Evolutionary conservation across 768 basidiomycete genomes (phyloP).

Genomic region (Termitomyces sp.): DNA sequence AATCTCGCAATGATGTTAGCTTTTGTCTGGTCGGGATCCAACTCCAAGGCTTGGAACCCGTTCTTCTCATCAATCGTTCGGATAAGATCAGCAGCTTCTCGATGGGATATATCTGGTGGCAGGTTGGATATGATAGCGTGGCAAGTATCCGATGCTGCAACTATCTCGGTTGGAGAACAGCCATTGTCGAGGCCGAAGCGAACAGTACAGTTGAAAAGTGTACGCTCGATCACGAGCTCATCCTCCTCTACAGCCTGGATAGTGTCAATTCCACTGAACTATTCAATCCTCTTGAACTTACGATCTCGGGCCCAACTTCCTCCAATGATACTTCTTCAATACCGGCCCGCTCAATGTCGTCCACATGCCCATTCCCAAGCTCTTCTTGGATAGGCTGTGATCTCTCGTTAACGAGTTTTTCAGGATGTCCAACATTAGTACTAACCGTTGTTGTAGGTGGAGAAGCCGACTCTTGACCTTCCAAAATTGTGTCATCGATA

Average conservation of each 20-base stretch:
- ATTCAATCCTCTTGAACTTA: neutral
- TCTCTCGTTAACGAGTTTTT: neutral
- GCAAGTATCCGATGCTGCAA: slow-evolving; percentile 29
- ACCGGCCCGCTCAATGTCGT: neutral
- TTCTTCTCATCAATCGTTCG: slow-evolving; percentile 24
- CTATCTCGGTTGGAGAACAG: slow-evolving; percentile 23
- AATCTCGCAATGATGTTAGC: slow-evolving; percentile 22
- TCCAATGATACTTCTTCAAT: neutral
- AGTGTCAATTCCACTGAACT: neutral
- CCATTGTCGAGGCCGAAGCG: slow-evolving; percentile 25
- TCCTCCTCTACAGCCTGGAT: neutral
- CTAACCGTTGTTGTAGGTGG: slow-evolving; percentile 1
- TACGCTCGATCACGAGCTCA: slow-evolving; percentile 14
- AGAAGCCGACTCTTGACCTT: slow-evolving; percentile 3
- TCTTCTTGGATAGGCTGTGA: neutral
- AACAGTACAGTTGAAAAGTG: slow-evolving; percentile 21
- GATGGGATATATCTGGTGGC: slow-evolving; percentile 21
- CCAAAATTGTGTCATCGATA: slow-evolving; percentile 11
- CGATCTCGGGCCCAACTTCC: neutral
- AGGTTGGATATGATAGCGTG: slow-evolving; percentile 34
- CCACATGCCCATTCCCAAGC: neutral
- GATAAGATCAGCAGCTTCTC: slow-evolving; percentile 26
- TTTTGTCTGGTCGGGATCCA: slow-evolving; percentile 16
- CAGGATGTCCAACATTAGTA: neutral
- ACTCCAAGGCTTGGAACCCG: slow-evolving; percentile 16